A percentile compares a stretch with the other conserved stretches of the same genome.
These are phyloP conservation scores for Pichiaceae sp. DNA, from an alignment of 1,139 yeast species.

Conservation along the genomic window DNA sequence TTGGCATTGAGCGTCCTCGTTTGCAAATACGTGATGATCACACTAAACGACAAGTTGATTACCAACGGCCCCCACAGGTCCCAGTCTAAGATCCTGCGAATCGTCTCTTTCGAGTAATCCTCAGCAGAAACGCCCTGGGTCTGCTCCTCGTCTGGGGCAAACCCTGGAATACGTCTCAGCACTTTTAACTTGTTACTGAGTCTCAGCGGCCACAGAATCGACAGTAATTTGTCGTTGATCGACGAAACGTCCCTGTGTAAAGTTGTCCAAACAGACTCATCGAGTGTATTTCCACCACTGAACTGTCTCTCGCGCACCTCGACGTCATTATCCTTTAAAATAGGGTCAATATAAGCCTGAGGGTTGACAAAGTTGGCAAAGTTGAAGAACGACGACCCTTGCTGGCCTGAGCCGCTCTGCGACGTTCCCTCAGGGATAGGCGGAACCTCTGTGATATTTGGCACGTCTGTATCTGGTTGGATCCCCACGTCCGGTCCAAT, in stretches of 20 bases:
- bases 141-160: conserved; percentile 17
- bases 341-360: conserved; percentile 25
- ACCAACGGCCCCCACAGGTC: conserved; percentile 87
- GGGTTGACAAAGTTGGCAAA: conserved; percentile 30
- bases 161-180: conserved; percentile 14
- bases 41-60: conserved; percentile 57
- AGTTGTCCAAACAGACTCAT: conserved; percentile 71
- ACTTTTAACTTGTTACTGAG: conserved; percentile 19
- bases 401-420: too few species aligned
- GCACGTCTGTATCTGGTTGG: too few species aligned
- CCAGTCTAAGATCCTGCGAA: conserved; percentile 52
- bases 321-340: conserved; percentile 29
- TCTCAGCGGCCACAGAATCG: conserved; percentile 61
- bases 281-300: conserved; percentile 77
- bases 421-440: too few species aligned
- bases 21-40: conserved; percentile 37
- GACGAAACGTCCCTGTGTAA: conserved; percentile 58
- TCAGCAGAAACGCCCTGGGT: conserved; percentile 5
- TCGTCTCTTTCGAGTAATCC: conserved; percentile 24
- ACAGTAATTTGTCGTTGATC: conserved; percentile 55
- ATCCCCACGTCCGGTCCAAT: too few species aligned
- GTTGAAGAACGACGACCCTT: conserved; percentile 11
- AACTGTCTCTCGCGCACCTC: conserved; percentile 64
- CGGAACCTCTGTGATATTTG: too few species aligned
- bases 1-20: conserved; percentile 14